These are phyloP conservation scores for Lizanozyma gosingica DNA, from an alignment of 1,139 yeast genomes.

Conservation along the genomic window DNA sequence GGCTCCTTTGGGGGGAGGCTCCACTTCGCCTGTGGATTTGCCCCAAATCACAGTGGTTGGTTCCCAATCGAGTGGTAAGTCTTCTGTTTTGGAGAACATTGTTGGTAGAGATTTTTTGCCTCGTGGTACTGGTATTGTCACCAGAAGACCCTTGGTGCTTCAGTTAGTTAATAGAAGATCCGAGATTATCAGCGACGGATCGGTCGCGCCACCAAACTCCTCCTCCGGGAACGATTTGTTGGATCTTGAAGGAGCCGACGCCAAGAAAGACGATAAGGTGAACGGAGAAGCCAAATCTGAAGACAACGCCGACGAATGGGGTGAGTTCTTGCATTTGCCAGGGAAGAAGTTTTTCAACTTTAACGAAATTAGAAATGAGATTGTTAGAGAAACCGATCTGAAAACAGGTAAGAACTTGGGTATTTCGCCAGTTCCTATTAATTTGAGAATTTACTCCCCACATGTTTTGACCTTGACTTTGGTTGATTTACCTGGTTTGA, in stretches of 20 bases:
- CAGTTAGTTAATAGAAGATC: conserved; percentile 67
- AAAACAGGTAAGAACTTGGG: conserved; percentile 92
- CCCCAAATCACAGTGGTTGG: conserved; percentile 98
- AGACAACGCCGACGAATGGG: conserved; percentile 93
- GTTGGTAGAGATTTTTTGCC: conserved; percentile 95
- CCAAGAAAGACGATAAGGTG: conserved; percentile 19
- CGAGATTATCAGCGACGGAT: conserved; percentile 16
- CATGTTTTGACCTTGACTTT: conserved; percentile 90
- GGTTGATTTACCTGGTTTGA: conserved; percentile 95
- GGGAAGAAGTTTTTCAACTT: conserved; percentile 82
- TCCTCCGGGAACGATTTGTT: conserved; percentile 22
- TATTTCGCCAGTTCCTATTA: conserved; percentile 86
- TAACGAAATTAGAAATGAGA: conserved; percentile 85
- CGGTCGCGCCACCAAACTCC: no score
- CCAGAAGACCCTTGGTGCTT: conserved; percentile 83
- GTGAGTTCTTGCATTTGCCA: conserved; percentile 91
- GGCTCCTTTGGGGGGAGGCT: conserved; percentile 88
- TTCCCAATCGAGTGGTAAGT: conserved; percentile 90
- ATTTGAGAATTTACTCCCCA: conserved; percentile 90
- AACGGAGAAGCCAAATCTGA: conserved; percentile 53
- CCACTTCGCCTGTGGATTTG: conserved; percentile 76
- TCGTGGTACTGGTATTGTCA: conserved; percentile 92
- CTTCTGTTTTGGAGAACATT: conserved; percentile 87
- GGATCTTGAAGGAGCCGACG: conserved; percentile 18
- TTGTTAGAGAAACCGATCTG: conserved; percentile 87